Conservation (phyloP, 768 basidiomycete species). For the Panus rudis region DNA sequence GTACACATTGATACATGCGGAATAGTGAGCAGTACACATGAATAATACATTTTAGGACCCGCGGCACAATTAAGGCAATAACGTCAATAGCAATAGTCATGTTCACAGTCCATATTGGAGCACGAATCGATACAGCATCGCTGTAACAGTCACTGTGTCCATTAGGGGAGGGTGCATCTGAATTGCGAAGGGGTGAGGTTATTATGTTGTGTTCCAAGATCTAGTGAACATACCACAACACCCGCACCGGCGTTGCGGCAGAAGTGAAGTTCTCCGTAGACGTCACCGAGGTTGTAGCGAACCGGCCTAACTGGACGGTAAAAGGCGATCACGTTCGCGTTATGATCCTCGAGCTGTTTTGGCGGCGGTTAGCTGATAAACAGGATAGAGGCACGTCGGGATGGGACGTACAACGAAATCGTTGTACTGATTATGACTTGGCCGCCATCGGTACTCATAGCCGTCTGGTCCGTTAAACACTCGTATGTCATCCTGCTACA, state of each 20-base stretch:
- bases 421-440: constrained; percentile 40
- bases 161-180: constrained; percentile 87
- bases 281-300: constrained; percentile 81
- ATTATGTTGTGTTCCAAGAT: constrained; percentile 10
- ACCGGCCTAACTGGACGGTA: constrained; percentile 73
- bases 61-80: constrained; percentile 6
- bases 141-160: constrained; percentile 80
- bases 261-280: constrained; percentile 81
- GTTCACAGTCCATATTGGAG: constrained; percentile 40
- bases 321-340: constrained; percentile 66
- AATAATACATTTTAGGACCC: constrained; percentile 14
- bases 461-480: constrained; percentile 82
- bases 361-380: constrained; percentile 11
- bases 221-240: constrained; percentile 54
- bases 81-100: constrained; percentile 6
- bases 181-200: constrained; percentile 1
- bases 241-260: constrained; percentile 72
- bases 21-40: background rate
- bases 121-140: constrained; percentile 82
- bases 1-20: constrained; percentile 7
- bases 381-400: constrained; percentile 4
- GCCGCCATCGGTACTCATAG: constrained; percentile 73
- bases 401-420: constrained; percentile 50
- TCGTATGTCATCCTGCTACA: constrained; percentile 31
- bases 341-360: constrained; percentile 63